These are phyloP conservation scores for Caloboletus inedulis DNA, from an alignment of 1,284 basidiomycete genomes.

Conservation along the genomic window DNA sequence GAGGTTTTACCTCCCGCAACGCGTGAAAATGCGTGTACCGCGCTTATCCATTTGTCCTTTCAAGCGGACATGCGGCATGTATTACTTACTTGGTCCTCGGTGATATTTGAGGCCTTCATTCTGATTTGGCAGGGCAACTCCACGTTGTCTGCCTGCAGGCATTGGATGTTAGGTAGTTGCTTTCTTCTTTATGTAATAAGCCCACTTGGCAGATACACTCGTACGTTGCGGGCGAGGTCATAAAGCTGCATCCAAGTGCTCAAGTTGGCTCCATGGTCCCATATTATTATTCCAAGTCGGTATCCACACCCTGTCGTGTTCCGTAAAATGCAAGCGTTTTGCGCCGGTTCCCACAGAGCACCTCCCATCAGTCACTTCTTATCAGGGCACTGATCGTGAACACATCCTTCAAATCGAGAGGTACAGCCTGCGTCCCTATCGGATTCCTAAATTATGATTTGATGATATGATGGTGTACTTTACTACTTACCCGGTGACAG, in stretches of 20 bases:
- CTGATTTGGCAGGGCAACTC: conserved; percentile 35
- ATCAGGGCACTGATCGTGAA: conserved; percentile 37
- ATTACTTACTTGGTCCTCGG: conserved; percentile 37
- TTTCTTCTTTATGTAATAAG: conserved; percentile 34
- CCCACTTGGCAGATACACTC: neutral
- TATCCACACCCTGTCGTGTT: conserved; percentile 4
- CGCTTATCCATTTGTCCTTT: conserved; percentile 42
- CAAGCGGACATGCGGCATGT: conserved; percentile 34
- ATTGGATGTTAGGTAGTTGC: conserved; percentile 31
- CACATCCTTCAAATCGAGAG: conserved; percentile 28
- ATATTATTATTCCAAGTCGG: neutral
- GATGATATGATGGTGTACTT: conserved; percentile 18
- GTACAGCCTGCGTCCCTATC: conserved; percentile 32
- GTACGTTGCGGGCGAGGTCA: neutral
- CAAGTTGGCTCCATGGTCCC: neutral
- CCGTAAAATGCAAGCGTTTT: conserved; percentile 14
- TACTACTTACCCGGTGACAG: conserved; percentile 24
- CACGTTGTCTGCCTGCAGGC: conserved; percentile 75
- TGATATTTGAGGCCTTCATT: conserved; percentile 28
- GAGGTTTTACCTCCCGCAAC: conserved; percentile 35
- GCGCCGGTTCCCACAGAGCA: conserved; percentile 29
- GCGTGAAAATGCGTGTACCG: conserved; percentile 47
- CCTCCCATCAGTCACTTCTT: conserved; percentile 46
- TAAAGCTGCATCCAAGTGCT: neutral
- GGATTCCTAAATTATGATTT: conserved; percentile 29